Base-by-base conservation (phyloP, 495 filamentous ascomycete species). In the Penicillium roqueforti region DNA sequence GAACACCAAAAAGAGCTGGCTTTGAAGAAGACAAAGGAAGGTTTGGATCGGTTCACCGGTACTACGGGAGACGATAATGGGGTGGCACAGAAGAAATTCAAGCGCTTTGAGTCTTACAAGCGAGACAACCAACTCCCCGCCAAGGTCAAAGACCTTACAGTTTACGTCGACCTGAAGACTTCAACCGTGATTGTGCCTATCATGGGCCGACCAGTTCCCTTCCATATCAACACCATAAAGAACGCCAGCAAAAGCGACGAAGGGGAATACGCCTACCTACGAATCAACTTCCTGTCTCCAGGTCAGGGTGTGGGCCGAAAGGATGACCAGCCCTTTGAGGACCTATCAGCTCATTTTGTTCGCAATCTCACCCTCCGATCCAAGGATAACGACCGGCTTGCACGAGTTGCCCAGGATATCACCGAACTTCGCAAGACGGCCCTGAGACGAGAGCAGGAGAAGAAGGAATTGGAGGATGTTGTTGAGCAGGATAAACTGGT, bases 381-480 rank as follows among this genome's bases (percentile, higher is more conserved):
- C 23, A 88, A 86, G 52, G 89, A 97, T 63, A 85, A 88, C 43
- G 83, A 88, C 42, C 84, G 95, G 37, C 87, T 97, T 66, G 85
- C 90, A 18, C 87, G 90, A 52, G 91, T 99, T 51, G 87, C 90
- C 6, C 85, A 86, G 20, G 86, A 92, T 61, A 96, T 99, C 53
- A 89, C 88, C 3, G 90, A 96, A 53, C 86, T 99, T 66, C 92
- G 95, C 70, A 96, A 93, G 70, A 87, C 87, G 58, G 84, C 89
- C 3, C 80, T 89, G 32, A 89, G 95, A 62, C 85, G 87, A 56
- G 95, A 97, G 66, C 91, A 97, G 64, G 93, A 99, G 69, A 96
- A 96, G 79, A 99, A 99, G 69, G 92, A 99, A 59, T 84, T 99
- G 87, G 95, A 97, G 66, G 95, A 97, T 77, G 95, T 99, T n/a